Conservation (phyloP, 1,284 basidiomycete species). For the Ustilago lituana region DNA sequence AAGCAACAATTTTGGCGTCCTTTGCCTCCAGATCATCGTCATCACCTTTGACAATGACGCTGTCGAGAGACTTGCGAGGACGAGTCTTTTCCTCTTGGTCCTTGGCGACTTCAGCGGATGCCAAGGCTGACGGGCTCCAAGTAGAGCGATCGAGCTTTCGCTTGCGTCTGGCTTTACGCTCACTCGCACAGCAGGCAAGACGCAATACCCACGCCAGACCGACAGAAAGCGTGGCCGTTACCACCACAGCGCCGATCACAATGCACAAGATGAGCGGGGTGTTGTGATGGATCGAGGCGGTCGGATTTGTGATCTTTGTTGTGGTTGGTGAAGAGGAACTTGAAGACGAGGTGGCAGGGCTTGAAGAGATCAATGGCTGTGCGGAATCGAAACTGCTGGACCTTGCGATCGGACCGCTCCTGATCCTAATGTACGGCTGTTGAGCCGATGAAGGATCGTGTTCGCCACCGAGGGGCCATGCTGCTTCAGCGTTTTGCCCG, state of each 20-base stretch:
- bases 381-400: slow-evolving; percentile 2
- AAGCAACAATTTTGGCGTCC: slow-evolving; percentile 31
- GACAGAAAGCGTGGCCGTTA: slow-evolving; percentile 35
- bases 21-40: slow-evolving; percentile 24
- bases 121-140: slow-evolving; percentile 22
- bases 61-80: slow-evolving; percentile 21
- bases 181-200: slow-evolving; percentile 30
- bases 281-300: slow-evolving; percentile 37
- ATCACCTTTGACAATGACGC: slow-evolving; percentile 24
- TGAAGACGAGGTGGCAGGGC: neutral
- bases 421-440: neutral
- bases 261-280: slow-evolving; percentile 43
- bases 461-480: neutral
- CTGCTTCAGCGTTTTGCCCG: neutral
- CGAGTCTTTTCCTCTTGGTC: neutral
- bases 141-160: slow-evolving; percentile 26
- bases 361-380: slow-evolving; percentile 1
- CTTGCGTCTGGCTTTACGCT: slow-evolving; percentile 20
- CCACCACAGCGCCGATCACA: slow-evolving; percentile 44
- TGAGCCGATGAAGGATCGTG: neutral
- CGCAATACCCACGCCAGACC: slow-evolving; percentile 47
- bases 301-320: slow-evolving; percentile 9
- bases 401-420: neutral
- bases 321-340: slow-evolving; percentile 10
- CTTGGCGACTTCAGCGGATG: neutral